Evolutionary conservation across 495 filamentous ascomycete genomes (phyloP).

Genomic region (Penicillium salamii): DNA sequence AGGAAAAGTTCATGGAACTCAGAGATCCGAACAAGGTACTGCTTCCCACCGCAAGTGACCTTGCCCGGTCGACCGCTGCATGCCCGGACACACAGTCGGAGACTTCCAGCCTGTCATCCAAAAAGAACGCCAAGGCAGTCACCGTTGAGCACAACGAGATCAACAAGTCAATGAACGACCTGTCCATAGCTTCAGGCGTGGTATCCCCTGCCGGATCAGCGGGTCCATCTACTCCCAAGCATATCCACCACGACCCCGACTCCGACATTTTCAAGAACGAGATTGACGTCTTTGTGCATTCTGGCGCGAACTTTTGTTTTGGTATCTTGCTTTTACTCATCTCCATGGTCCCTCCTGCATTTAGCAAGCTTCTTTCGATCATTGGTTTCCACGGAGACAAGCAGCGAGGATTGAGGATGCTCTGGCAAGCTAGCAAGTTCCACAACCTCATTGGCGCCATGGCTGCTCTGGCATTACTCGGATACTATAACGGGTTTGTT

Average conservation of each 20-base stretch:
- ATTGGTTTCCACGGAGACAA: constrained; percentile 93
- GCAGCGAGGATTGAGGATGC: constrained; percentile 74
- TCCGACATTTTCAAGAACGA: constrained; percentile 61
- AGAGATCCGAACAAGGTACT: constrained; percentile 18
- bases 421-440: constrained; percentile 90
- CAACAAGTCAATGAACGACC: constrained; percentile 28
- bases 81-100: constrained; percentile 13
- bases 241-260: constrained; percentile 47
- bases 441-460: constrained; percentile 89
- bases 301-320: constrained; percentile 84
- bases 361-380: constrained; percentile 77
- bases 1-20: constrained; percentile 53
- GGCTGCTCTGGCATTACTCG: constrained; percentile 74
- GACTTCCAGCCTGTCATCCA: constrained; percentile 13
- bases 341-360: constrained; percentile 87
- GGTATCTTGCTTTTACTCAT: constrained; percentile 81
- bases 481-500: constrained; percentile 83
- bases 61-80: constrained; percentile 12
- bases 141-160: constrained; percentile 20
- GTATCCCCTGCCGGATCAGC: constrained; percentile 11
- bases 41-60: constrained; percentile 11
- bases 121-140: constrained; percentile 1
- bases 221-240: constrained; percentile 22
- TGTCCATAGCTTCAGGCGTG: constrained; percentile 22
- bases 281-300: constrained; percentile 84